Evolutionary conservation across 176 grass and related monocot genomes (phyloP).

Genomic region (Poa annua): DNA sequence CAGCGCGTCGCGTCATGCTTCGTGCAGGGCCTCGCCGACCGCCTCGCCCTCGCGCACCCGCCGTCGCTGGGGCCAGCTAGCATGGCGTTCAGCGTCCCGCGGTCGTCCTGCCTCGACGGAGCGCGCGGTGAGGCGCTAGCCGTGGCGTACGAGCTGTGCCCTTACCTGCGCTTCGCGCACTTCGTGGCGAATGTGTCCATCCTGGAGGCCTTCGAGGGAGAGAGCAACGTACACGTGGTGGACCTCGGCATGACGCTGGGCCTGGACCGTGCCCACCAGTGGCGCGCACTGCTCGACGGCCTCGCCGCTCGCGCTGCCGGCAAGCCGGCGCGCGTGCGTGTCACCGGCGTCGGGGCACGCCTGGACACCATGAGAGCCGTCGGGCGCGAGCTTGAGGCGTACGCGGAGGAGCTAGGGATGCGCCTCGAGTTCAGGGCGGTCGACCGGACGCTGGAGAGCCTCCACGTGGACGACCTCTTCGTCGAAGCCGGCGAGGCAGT

Average conservation of each 20-base stretch:
- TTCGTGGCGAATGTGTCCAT: conserved; percentile 72
- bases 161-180: conserved; percentile 76
- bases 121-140: conserved; percentile 56
- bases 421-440: conserved; percentile 53
- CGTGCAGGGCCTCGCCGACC: conserved; percentile 68
- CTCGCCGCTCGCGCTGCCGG: conserved; percentile 37
- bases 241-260: conserved; percentile 71
- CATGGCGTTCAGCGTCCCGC: conserved; percentile 57
- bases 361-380: conserved; percentile 43
- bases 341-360: conserved; percentile 53
- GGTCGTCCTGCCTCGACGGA: conserved; percentile 32
- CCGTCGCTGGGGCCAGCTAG: conserved; percentile 51
- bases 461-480: conserved; percentile 49
- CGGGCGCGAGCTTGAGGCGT: conserved; percentile 47
- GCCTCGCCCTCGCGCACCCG: conserved; percentile 56
- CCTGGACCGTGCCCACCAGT: conserved; percentile 57
- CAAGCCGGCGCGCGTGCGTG: conserved; percentile 47
- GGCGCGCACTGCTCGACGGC: conserved; percentile 57
- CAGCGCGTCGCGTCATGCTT: conserved; percentile 78
- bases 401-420: conserved; percentile 43
- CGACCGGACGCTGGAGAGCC: conserved; percentile 58
- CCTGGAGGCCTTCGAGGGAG: conserved; percentile 69
- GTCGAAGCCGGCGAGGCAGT: conserved; percentile 48
- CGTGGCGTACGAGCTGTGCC: conserved; percentile 77
- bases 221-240: conserved; percentile 63